These are phyloP conservation scores for Solanum pennellii DNA, from an alignment of 257 asterid species.

Conservation along the genomic window DNA sequence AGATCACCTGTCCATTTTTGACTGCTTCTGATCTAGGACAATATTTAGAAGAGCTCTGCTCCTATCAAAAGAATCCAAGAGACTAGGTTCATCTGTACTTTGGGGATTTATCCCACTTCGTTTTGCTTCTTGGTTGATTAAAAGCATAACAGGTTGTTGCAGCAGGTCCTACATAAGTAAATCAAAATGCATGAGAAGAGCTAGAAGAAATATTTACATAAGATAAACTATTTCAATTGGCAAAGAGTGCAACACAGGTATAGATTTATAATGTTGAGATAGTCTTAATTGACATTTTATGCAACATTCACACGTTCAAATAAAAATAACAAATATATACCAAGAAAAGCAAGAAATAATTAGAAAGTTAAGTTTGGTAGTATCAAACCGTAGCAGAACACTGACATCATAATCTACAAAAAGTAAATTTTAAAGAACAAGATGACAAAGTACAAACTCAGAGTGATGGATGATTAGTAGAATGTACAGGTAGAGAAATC, in stretches of 20 bases:
- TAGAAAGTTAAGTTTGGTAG: not conserved
- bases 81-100: slow-evolving; percentile 16
- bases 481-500: not conserved
- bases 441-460: not conserved
- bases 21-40: slow-evolving; percentile 30
- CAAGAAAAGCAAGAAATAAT: not conserved
- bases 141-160: slow-evolving; percentile 63
- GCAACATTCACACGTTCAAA: not conserved
- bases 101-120: slow-evolving; percentile 21
- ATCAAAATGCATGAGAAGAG: not conserved
- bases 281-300: not conserved
- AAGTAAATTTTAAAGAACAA: not conserved
- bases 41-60: slow-evolving; percentile 34
- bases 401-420: not conserved
- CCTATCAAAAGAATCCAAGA: slow-evolving; percentile 35
- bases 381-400: not conserved
- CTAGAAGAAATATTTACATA: not conserved
- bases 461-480: not conserved
- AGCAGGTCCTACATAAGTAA: slow-evolving; percentile 45
- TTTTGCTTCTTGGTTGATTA: slow-evolving; percentile 45
- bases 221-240: not conserved
- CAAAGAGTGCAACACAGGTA: not conserved
- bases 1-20: slow-evolving; percentile 42
- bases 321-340: not conserved
- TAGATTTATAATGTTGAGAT: not conserved